Evolutionary conservation across 2,329 filamentous ascomycete genomes (phyloP).

Genomic region (Colletotrichum melonis): DNA sequence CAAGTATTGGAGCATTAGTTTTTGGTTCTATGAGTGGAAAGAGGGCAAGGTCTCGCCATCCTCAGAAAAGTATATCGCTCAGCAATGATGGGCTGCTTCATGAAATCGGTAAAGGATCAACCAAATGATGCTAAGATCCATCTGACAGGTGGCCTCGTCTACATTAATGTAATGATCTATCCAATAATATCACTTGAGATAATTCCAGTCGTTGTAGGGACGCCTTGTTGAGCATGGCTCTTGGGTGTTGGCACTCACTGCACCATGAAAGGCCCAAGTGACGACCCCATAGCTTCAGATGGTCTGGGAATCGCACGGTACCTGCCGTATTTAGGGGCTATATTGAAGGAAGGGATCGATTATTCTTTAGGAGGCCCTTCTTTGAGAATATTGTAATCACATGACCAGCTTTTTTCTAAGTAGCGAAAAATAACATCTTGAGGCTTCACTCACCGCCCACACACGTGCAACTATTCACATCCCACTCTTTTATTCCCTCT

Average conservation of each 20-base stretch:
- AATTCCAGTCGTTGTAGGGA: not conserved
- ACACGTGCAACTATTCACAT: not conserved
- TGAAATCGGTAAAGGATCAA: not conserved
- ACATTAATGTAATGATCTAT: not conserved
- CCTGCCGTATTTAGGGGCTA: not conserved
- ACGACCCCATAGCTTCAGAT: not conserved
- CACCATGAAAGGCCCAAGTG: not conserved
- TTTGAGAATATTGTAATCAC: not conserved
- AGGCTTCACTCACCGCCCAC: not conserved
- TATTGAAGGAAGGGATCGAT: not conserved
- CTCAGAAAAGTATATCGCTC: not conserved
- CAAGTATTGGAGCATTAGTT: not conserved
- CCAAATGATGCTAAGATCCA: not conserved
- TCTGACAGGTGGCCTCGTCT: not conserved
- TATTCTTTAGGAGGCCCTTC: not conserved
- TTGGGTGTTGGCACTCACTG: not conserved
- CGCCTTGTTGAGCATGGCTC: not conserved
- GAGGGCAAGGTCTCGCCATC: not conserved
- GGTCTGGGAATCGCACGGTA: not conserved
- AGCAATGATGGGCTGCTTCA: not conserved
- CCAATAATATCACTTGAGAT: not conserved
- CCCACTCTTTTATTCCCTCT: not conserved
- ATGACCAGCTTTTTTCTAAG: not conserved
- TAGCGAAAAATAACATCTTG: not conserved
- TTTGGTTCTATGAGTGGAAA: not conserved